A percentile compares a stretch with the other conserved stretches of the same genome.
These are phyloP conservation scores for Pythium scleroteichum DNA, from an alignment of 352 stramenopile genomes.

Conservation along the genomic window DNA sequence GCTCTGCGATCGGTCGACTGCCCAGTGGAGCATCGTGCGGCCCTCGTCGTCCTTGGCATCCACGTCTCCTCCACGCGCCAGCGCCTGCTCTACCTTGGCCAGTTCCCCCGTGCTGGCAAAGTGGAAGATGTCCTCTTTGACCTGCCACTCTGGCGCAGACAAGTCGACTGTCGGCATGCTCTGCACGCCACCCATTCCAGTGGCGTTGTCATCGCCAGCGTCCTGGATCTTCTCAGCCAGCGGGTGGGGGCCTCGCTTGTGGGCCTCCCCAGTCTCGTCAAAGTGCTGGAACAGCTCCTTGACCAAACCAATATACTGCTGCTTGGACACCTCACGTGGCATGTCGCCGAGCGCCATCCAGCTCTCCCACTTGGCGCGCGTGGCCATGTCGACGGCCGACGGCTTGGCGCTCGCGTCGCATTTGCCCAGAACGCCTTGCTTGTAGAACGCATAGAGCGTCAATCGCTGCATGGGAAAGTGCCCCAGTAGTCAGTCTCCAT, in stretches of 20 bases:
- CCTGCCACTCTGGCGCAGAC: conserved; percentile 79
- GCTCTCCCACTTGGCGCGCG: conserved; percentile 75
- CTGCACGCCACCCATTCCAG: conserved; percentile 57
- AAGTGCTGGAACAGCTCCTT: conserved; percentile 74
- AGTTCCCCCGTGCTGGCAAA: conserved; percentile 68
- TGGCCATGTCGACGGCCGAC: conserved; percentile 65
- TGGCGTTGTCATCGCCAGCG: conserved; percentile 10
- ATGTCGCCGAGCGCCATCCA: conserved; percentile 66
- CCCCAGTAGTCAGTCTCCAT: no score
- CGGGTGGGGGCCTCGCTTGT: conserved; percentile 11
- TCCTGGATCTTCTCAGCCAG: conserved; percentile 24
- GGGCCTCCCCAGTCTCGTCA: conserved; percentile 36
- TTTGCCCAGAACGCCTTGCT: conserved; percentile 67
- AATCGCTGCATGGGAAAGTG: conserved; percentile 45
- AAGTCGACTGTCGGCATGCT: conserved; percentile 75
- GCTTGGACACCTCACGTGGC: conserved; percentile 49
- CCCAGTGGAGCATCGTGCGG: conserved; percentile 83
- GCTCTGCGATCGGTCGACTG: conserved; percentile 64
- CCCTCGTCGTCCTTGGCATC: conserved; percentile 67
- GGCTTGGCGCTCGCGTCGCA: conserved; percentile 54
- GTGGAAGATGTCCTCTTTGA: conserved; percentile 71
- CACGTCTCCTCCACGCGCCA: conserved; percentile 47
- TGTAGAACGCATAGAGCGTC: conserved; percentile 82
- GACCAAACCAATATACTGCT: conserved; percentile 71
- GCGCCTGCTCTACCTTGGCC: conserved; percentile 43